Evolutionary conservation across 768 basidiomycete species (phyloP).

Genomic region (Thelephora ganbajun): DNA sequence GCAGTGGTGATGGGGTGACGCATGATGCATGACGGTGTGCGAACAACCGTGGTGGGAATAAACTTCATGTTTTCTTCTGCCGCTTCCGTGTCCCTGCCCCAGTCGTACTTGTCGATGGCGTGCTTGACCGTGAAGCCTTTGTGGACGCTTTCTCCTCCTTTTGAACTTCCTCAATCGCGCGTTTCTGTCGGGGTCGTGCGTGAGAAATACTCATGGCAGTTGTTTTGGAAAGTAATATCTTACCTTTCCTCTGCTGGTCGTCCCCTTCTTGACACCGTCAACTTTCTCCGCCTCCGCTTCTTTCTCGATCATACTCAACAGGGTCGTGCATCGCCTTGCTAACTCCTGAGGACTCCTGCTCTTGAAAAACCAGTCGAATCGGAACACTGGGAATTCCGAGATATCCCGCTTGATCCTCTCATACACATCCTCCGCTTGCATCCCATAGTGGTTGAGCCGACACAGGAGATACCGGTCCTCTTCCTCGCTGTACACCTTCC

Average conservation of each 20-base stretch:
- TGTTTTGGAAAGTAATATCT: constrained; percentile 6
- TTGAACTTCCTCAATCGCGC: constrained; percentile 54
- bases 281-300: constrained; percentile 59
- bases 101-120: constrained; percentile 34
- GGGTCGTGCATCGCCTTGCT: constrained; percentile 73
- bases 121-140: constrained; percentile 39
- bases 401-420: constrained; percentile 95
- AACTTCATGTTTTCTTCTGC: constrained; percentile 43
- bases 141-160: constrained; percentile 32
- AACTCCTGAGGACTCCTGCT: constrained; percentile 84
- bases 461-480: constrained; percentile 93
- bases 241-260: constrained; percentile 43
- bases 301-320: constrained; percentile 85
- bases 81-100: constrained; percentile 38
- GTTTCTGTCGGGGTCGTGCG: constrained; percentile 33
- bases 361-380: constrained; percentile 99
- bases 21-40: too few relatives aligned
- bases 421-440: constrained; percentile 80
- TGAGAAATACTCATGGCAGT: background rate
- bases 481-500: constrained; percentile 92
- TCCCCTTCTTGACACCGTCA: constrained; percentile 47
- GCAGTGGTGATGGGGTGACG: too few relatives aligned
- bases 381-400: constrained; percentile 90
- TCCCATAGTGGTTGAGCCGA: constrained; percentile 79
- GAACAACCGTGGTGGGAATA: too few relatives aligned